Base-by-base conservation (phyloP, 768 basidiomycete genomes). In the Tylopilus rubrobrunneus region DNA sequence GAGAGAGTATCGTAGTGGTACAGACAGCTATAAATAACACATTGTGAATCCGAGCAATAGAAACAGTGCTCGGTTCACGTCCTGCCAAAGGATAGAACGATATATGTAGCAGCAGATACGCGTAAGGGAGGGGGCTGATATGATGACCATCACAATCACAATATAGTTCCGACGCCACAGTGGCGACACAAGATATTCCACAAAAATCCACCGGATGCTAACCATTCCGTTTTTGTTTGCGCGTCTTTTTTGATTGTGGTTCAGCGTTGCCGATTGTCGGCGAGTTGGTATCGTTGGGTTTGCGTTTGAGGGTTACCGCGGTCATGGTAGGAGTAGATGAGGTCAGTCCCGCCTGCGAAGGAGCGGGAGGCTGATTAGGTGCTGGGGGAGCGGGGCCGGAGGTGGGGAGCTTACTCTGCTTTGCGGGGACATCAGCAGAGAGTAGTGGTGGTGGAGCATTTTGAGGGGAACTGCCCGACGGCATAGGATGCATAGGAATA, bases 321-420 rank as follows among this genome's bases (percentile, higher is more conserved):
- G 74, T 50, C 69, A 80, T 61, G 10, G 80, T 72, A 4, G 83
- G 78, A 29, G 82, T 80, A 62, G 77, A 79, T 23, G 62, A 61
- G 33, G 65, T 73, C 51, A 76, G 75, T 55, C 74, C 73, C 48
- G 67, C 65, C 63, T 74, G 71, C 65, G 69, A 72, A 59, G 69
- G 70, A 64, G 69, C 71, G 65, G 69, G 68, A 61, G 70, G 67
- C 67, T 70, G 68, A 70, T 70, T 70, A 61, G 69, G 65, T 55
- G 74, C 64, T 57, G 73, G 66, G 55, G 80, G 68, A 53, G 71
- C 68, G 44, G 70, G 66, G 52, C 72, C 72, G 48, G 73, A 66
- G 41, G 77, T 78, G 56, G 80, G 78, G 46, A 78, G 77, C 65
- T 86, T 85, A 63, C 80, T 78, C 70, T 82, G 81, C 70, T 88